Evolutionary conservation across 805 yeast genomes (phyloP), one percentile per base, ranked within the genome.

Genomic region (Candida taoyuanica): DNA sequence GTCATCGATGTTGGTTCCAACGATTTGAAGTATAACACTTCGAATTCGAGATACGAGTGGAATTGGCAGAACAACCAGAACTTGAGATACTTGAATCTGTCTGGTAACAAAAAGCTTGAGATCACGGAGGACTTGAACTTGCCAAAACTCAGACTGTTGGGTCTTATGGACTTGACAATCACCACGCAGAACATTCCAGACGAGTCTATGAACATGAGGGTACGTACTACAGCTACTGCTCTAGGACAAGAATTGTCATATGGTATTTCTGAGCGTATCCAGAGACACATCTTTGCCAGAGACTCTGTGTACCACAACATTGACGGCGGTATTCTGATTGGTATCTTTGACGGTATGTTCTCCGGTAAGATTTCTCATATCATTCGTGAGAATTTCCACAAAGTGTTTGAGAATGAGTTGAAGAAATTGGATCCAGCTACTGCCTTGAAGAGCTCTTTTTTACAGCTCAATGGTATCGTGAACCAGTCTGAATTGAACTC

Each of bases 11-110:
- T 86, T 14, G 95, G 97, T 4, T 85, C 94, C 2, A 93, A 93
- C 58, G 81, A 80, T 44, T 67, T 93, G 61, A 85, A 88, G 53
- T 93, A 93, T 61, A 93, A 93, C 52, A 87, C 91, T 39, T 83
- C 93, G 3, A 93, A 93, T 59, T 85, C 88, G 74, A 94, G 93
- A 13, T 91, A 86, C 56, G 98, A 93, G 58, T 93, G 98, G 97
- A 93, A 87, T 62, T 93, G 98, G 98, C 80, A 83, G 51, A 80
- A 79, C 67, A 93, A 93, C 56, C 67, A 73, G 37, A 76, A 78
- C 29, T 67, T 93, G 59, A 77, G 71, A 49, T 88, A 83, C 52
- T 71, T 93, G 56, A 93, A 91, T 58, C 81, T 93, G 40, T 87
- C 97, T 0, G 97, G 97, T 27, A 93, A 93, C 57, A 83, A 84